Evolutionary conservation across 495 filamentous ascomycete species (phyloP), one percentile per base, ranked within the genome.

Genomic region (Physcia stellaris): DNA sequence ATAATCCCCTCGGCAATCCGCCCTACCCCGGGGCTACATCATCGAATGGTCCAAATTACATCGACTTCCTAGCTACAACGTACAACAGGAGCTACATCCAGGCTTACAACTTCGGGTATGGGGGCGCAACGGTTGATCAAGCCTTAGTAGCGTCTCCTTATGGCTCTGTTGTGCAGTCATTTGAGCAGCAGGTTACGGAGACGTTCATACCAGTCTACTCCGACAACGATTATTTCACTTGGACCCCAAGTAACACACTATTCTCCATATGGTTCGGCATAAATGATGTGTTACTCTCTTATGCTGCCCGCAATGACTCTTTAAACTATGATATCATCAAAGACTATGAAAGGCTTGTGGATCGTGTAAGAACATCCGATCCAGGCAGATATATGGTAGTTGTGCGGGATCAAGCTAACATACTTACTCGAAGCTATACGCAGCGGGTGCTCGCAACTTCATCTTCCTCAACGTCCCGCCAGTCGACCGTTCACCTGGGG

Each of bases 1-100:
- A 47, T 6, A 83, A 86, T 52, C 82, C 84, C 0, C 63, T 90
- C 42, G 84, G 84, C 18, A 93, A 88, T 53, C 83, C 85, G 4
- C 23, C 47, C 6, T 45, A 53, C 24, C 18, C 35, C 51, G 71
- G 71, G 24, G 61, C 56, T 33, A 70, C 71, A 24, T 67, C 69
- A 6, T 52, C 61, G n/a, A 62, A 65, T 45, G 64, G 64, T 2
- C 47, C 61, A 16, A 69, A 70, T 41, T 76, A 67, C 61, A 56
- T 74, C n/a, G 70, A 67, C 39, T 67, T 71, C 45, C 48, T 77
- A 22, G 71, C 68, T 7, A 70, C 63, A 6, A 61, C 51, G 1
- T 64, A 75, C 47, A 77, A 77, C 41, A 43, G 49, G 15, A 66
- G 63, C 28, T 61, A 63, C 17, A 54, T 76, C 17, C 58, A 71